These are phyloP conservation scores for Pseudogymnoascus sp. DNA, from an alignment of 2,329 filamentous ascomycete genomes.

Conservation along the genomic window DNA sequence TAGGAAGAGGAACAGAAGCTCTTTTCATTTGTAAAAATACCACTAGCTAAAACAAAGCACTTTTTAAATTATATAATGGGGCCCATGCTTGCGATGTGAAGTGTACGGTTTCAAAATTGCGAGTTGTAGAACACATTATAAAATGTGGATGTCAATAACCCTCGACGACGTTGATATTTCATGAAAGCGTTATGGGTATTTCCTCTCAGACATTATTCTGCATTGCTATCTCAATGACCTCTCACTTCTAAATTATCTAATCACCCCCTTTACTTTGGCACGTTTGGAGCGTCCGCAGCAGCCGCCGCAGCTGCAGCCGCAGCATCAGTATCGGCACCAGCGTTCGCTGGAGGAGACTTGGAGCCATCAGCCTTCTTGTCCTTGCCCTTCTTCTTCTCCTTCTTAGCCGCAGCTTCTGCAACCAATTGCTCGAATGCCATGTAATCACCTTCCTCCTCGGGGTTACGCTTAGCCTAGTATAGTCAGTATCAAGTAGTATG, in stretches of 20 bases:
- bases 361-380: constrained; percentile 32
- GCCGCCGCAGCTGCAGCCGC: constrained; percentile 7
- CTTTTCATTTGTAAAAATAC: constrained; percentile 5
- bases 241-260: constrained; percentile 5
- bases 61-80: not conserved
- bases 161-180: not conserved
- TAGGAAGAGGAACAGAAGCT: constrained; percentile 1
- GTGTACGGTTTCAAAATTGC: not conserved
- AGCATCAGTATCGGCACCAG: constrained; percentile 14
- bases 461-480: constrained; percentile 69
- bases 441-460: constrained; percentile 96
- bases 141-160: not conserved
- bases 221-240: constrained; percentile 6
- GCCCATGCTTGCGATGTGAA: not conserved
- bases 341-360: constrained; percentile 17
- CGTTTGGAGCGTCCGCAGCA: constrained; percentile 34
- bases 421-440: constrained; percentile 98
- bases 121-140: not conserved
- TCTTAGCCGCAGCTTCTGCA: constrained; percentile 91
- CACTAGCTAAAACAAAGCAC: constrained; percentile 1
- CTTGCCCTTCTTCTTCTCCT: constrained; percentile 62
- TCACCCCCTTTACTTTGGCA: constrained; percentile 24
- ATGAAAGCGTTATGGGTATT: not conserved
- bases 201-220: not conserved
- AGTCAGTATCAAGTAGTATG: not conserved